A percentile compares a stretch with the other conserved stretches of the same genome.
Conservation (phyloP, 2,329 filamentous ascomycete species). For the Albifimbria verrucaria region DNA sequence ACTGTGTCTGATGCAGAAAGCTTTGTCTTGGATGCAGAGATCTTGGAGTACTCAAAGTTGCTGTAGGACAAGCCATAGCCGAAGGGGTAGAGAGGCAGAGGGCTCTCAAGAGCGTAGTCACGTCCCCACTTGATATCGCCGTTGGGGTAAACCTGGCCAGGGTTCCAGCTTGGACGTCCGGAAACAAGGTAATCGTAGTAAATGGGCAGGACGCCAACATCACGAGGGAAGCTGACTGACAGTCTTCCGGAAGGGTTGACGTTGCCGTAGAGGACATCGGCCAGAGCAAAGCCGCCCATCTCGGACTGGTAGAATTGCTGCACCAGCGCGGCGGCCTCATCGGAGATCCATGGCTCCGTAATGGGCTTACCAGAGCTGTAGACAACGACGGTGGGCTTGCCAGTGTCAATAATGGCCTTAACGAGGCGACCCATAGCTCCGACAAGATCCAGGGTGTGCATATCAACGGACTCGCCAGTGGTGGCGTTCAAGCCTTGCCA, state of each 20-base stretch:
- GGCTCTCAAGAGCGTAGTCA: conserved; percentile 61
- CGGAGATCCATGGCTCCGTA: conserved; percentile 69
- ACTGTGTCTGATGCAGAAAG: conserved; percentile 49
- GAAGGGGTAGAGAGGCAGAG: conserved; percentile 60
- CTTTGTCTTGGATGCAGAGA: conserved; percentile 46
- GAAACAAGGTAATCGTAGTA: conserved; percentile 74
- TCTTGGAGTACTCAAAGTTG: conserved; percentile 56
- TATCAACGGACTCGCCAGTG: conserved; percentile 71
- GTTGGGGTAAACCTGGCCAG: conserved; percentile 51
- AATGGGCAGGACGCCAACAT: conserved; percentile 63
- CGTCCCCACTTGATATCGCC: conserved; percentile 62
- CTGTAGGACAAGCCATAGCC: conserved; percentile 66
- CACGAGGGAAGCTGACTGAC: conserved; percentile 63
- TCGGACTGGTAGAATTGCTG: conserved; percentile 76
- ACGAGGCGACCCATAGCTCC: conserved; percentile 68
- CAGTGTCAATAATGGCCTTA: conserved; percentile 63
- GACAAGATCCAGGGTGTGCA: conserved; percentile 60
- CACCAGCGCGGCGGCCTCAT: conserved; percentile 60
- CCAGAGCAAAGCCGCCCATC: conserved; percentile 63
- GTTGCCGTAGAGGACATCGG: conserved; percentile 62
- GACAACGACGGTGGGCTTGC: conserved; percentile 65
- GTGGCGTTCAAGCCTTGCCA: conserved; percentile 71
- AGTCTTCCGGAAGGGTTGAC: conserved; percentile 65
- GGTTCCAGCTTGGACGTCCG: conserved; percentile 49
- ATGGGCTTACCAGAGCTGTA: conserved; percentile 69